Evolutionary conservation across 2,329 filamentous ascomycete species (phyloP).

Genomic region (Corniculantispora saksenae): DNA sequence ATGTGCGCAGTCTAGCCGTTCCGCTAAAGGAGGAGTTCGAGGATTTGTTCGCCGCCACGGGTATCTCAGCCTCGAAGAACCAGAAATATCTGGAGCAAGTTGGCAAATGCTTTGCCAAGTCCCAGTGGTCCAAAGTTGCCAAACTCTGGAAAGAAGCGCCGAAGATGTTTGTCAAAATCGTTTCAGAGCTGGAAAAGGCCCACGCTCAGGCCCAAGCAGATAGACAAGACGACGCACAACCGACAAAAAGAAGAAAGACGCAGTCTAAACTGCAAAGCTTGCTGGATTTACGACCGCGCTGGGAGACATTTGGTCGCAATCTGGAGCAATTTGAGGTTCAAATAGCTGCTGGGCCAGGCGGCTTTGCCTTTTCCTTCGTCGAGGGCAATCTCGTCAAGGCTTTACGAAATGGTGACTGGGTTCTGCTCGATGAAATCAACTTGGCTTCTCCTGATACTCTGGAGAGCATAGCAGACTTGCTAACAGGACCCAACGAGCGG

Average conservation of each 20-base stretch:
- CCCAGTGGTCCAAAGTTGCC: conserved; percentile 84
- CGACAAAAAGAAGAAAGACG: conserved; percentile 69
- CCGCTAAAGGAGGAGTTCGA: conserved; percentile 94
- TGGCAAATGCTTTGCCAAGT: conserved; percentile 74
- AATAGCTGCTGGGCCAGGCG: conserved; percentile 68
- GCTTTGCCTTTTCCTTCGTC: conserved; percentile 91
- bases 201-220: conserved; percentile 41
- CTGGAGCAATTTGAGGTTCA: conserved; percentile 80
- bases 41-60: conserved; percentile 79
- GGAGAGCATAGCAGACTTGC: conserved; percentile 86
- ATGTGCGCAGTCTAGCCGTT: conserved; percentile 81
- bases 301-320: conserved; percentile 76
- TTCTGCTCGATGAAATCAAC: conserved; percentile 96
- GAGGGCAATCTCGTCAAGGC: conserved; percentile 96
- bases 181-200: conserved; percentile 54
- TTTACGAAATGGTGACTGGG: conserved; percentile 94
- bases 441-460: conserved; percentile 91
- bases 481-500: conserved; percentile 69
- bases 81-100: conserved; percentile 81
- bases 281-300: conserved; percentile 62
- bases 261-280: conserved; percentile 67
- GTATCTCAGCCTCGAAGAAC: conserved; percentile 85
- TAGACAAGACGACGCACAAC: conserved; percentile 49
- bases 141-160: conserved; percentile 88
- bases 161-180: conserved; percentile 77